Evolutionary conservation across 1,139 yeast genomes (phyloP).

Genomic region (Saccharomyces hybrid): DNA sequence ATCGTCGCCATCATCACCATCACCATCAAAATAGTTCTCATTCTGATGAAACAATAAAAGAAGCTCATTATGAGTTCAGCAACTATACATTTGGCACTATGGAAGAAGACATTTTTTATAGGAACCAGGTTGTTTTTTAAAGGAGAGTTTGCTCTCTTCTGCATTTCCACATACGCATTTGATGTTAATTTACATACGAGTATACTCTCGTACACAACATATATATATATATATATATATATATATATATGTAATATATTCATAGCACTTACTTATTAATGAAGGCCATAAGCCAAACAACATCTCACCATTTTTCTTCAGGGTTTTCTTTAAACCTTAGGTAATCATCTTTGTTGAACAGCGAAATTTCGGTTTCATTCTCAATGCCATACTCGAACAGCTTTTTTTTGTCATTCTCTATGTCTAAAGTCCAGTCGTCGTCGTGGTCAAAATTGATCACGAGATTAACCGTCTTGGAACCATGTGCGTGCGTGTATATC

Average conservation of each 20-base stretch:
- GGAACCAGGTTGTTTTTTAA: not conserved
- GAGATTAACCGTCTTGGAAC: constrained; percentile 85
- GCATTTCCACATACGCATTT: not conserved
- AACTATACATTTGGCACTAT: not conserved
- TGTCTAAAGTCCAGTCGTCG: constrained; percentile 50
- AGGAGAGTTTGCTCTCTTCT: not conserved
- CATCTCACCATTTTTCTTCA: constrained; percentile 72
- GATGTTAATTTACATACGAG: not conserved
- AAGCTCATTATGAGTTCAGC: not conserved
- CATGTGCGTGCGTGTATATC: constrained; percentile 90
- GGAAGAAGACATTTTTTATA: not conserved
- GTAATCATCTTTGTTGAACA: constrained; percentile 64
- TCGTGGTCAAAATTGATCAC: constrained; percentile 85
- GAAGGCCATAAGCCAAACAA: not conserved
- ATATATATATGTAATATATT: not conserved
- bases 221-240: not conserved
- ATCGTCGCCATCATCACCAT: not conserved
- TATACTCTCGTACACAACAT: not conserved
- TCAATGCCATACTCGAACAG: constrained; percentile 66
- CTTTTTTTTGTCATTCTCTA: constrained; percentile 35
- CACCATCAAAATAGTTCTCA: not conserved
- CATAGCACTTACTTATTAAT: not conserved
- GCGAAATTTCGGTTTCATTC: constrained; percentile 86
- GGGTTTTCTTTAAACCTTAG: constrained; percentile 68
- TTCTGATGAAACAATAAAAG: not conserved